phyloP scores from a whole-genome alignment of 2,329 filamentous ascomycete genomes.

The Rhynchosporium secalis region DNA sequence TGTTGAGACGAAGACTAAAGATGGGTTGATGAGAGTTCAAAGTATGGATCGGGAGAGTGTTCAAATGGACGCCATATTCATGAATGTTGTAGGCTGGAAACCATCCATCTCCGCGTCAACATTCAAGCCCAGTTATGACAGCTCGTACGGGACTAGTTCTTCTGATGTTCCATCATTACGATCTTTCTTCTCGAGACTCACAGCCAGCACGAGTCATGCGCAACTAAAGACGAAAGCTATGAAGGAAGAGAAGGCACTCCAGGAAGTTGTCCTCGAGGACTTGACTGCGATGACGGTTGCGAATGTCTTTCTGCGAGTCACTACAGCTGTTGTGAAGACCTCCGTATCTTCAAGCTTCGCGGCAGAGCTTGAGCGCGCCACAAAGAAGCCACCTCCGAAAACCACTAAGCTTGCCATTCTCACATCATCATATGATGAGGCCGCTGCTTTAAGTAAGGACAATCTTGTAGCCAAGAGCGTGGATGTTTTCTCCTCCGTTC shows the following conservation, averaged over 20 bases:
- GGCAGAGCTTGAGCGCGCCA: slow-evolving; percentile 87
- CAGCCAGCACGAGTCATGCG: slow-evolving; percentile 54
- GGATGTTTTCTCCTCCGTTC: slow-evolving; percentile 86
- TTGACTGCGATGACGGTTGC: slow-evolving; percentile 69
- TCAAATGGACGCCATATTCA: slow-evolving; percentile 88
- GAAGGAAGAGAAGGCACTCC: slow-evolving; percentile 61
- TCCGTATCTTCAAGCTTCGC: slow-evolving; percentile 72
- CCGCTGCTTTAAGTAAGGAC: slow-evolving; percentile 53
- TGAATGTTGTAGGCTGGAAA: slow-evolving; percentile 87
- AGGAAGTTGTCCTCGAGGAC: slow-evolving; percentile 67
- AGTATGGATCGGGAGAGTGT: slow-evolving; percentile 82
- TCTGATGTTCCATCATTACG: slow-evolving; percentile 64
- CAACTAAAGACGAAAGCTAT: slow-evolving; percentile 55
- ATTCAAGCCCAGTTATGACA: slow-evolving; percentile 34
- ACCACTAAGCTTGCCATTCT: slow-evolving; percentile 82
- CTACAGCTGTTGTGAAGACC: slow-evolving; percentile 78
- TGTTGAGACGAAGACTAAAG: slow-evolving; percentile 78
- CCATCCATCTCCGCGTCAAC: slow-evolving; percentile 49
- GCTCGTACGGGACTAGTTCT: slow-evolving; percentile 48
- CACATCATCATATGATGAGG: slow-evolving; percentile 88
- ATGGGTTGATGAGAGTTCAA: slow-evolving; percentile 83
- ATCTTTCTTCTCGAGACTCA: slow-evolving; percentile 79
- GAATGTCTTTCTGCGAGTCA: slow-evolving; percentile 86
- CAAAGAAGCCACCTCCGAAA: slow-evolving; percentile 94
- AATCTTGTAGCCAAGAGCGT: slow-evolving; percentile 56